Evolutionary conservation across 495 filamentous ascomycete species (phyloP).

Genomic region (Penicillium bovifimosum): DNA sequence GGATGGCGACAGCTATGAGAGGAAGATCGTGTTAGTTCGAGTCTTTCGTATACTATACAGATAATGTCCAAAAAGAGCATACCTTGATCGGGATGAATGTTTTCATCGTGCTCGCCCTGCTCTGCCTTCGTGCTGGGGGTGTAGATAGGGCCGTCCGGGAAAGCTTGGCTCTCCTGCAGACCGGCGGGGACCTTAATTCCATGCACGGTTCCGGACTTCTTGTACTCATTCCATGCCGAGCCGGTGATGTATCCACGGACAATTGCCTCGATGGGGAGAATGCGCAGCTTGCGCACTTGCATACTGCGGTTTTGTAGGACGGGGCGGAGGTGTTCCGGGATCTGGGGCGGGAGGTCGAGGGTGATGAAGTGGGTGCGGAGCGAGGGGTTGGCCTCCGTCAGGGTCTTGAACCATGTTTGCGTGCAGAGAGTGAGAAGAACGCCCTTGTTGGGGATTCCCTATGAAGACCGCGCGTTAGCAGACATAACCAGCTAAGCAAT

Average conservation of each 20-base stretch:
- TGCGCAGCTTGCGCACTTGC: constrained; percentile 70
- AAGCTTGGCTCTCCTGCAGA: constrained; percentile 63
- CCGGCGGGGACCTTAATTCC: constrained; percentile 63
- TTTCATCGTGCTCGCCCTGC: constrained; percentile 78
- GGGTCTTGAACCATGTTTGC: constrained; percentile 77
- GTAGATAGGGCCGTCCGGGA: constrained; percentile 70
- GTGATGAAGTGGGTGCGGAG: constrained; percentile 75
- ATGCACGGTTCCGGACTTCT: constrained; percentile 71
- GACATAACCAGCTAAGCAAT: background rate
- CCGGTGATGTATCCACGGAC: constrained; percentile 94
- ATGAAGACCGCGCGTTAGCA: background rate
- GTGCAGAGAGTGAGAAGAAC: constrained; percentile 78
- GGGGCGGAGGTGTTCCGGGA: constrained; percentile 42
- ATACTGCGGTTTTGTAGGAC: constrained; percentile 67
- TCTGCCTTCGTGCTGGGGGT: constrained; percentile 91
- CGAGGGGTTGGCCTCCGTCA: constrained; percentile 56
- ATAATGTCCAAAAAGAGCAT: constrained; percentile 7
- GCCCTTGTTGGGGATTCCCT: constrained; percentile 83
- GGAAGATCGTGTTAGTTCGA: constrained; percentile 6
- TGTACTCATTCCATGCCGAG: constrained; percentile 81
- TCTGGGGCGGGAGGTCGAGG: constrained; percentile 55
- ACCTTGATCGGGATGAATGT: constrained; percentile 72
- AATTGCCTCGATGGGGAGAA: constrained; percentile 87
- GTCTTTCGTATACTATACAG: background rate
- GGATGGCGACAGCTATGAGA: constrained; percentile 52